A percentile compares a stretch with the other conserved stretches of the same genome.
Evolutionary conservation across 148 eudicot genomes (phyloP).

Genomic region (Polygonum maritimum): DNA sequence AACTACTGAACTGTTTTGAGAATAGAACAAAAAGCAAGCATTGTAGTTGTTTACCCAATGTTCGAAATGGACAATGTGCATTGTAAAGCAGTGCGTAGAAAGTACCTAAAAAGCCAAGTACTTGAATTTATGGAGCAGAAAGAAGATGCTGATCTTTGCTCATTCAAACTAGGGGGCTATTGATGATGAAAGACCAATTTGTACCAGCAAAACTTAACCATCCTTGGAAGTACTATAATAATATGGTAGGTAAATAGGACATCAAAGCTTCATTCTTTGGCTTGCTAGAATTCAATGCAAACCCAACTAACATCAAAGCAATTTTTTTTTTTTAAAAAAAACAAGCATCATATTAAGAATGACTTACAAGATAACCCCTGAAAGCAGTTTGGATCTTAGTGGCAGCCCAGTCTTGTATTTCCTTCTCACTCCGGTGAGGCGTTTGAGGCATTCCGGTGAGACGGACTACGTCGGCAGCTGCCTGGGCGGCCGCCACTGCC

Average conservation of each 20-base stretch:
- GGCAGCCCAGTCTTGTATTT: constrained; percentile 39
- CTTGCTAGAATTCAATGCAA: neutral
- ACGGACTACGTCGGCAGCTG: constrained; percentile 83
- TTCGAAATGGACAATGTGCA: neutral
- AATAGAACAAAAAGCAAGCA: neutral
- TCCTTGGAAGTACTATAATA: neutral
- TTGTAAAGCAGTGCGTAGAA: neutral
- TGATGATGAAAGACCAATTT: neutral
- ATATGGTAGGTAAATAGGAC: constrained; percentile 3
- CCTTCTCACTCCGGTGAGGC: constrained; percentile 12
- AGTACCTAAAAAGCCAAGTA: neutral
- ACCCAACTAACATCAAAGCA: constrained; percentile 3
- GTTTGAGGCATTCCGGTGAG: constrained; percentile 37
- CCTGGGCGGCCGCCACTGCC: constrained; percentile 84
- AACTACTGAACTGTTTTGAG: neutral
- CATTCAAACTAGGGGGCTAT: neutral
- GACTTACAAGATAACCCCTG: constrained; percentile 69
- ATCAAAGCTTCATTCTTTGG: constrained; percentile 3
- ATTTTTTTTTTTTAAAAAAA: neutral
- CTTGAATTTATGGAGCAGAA: constrained; percentile 1
- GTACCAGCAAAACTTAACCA: neutral
- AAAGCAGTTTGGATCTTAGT: constrained; percentile 66
- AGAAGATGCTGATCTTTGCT: neutral
- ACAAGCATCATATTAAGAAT: neutral
- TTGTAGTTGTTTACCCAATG: neutral